These are phyloP conservation scores for Tetracladium marchalianum DNA, from an alignment of 495 filamentous ascomycete species.

Conservation along the genomic window DNA sequence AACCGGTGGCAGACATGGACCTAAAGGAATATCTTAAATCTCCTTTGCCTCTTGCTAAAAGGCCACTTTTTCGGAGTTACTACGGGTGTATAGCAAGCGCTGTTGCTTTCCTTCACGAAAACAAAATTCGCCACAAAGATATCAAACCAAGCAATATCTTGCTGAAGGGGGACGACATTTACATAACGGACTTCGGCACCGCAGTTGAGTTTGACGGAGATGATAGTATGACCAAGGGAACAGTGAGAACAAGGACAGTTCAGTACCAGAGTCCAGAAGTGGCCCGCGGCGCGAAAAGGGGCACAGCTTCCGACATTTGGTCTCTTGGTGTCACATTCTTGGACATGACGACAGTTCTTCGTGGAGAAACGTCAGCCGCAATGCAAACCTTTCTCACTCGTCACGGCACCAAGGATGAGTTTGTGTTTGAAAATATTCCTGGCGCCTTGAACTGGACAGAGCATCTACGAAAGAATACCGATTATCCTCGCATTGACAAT, in stretches of 20 bases:
- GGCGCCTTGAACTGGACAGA: neutral
- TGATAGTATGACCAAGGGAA: conserved; percentile 26
- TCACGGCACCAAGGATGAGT: neutral
- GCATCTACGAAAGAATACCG: too few relatives aligned
- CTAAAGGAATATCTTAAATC: conserved; percentile 2
- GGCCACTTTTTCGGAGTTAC: conserved; percentile 5
- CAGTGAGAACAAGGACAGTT: conserved; percentile 22
- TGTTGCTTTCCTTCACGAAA: conserved; percentile 29
- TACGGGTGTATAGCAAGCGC: conserved; percentile 21
- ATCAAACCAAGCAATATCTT: conserved; percentile 40
- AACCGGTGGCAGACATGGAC: conserved; percentile 8
- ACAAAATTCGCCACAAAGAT: conserved; percentile 32
- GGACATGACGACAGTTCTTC: conserved; percentile 72
- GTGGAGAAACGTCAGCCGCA: conserved; percentile 19
- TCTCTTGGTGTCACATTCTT: conserved; percentile 90
- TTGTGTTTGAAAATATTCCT: conserved; percentile 1
- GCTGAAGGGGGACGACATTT: conserved; percentile 23
- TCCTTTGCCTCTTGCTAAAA: neutral
- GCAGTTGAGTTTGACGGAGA: conserved; percentile 13
- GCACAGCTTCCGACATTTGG: conserved; percentile 68
- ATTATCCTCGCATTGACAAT: neutral
- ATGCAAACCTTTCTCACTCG: conserved; percentile 1
- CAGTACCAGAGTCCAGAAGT: conserved; percentile 34
- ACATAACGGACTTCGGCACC: conserved; percentile 36
- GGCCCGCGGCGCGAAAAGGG: conserved; percentile 23